These are phyloP conservation scores for Piloderma croceum DNA, from an alignment of 768 basidiomycete genomes.

Conservation along the genomic window DNA sequence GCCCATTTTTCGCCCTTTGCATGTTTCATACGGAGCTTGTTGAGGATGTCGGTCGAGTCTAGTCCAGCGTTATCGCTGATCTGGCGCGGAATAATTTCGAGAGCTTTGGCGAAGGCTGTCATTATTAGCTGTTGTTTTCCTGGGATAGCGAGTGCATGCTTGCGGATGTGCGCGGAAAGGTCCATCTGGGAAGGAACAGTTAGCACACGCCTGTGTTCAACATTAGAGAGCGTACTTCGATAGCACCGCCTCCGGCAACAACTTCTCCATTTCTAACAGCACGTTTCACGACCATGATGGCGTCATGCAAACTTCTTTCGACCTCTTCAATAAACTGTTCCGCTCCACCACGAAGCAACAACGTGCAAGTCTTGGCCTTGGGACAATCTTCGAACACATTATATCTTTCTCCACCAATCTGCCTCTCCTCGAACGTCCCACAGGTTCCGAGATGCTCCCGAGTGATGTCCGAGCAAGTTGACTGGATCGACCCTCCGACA, in stretches of 20 bases:
- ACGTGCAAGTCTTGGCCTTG: constrained; percentile 91
- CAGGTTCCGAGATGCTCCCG: constrained; percentile 93
- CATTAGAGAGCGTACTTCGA: constrained; percentile 57
- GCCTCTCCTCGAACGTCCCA: constrained; percentile 85
- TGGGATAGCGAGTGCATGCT: constrained; percentile 85
- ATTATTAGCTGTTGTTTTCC: constrained; percentile 94
- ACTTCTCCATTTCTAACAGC: constrained; percentile 94
- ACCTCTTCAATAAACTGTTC: constrained; percentile 99
- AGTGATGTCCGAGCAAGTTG: constrained; percentile 89
- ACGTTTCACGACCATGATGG: constrained; percentile 99
- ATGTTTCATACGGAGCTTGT: constrained; percentile 96
- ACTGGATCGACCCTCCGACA: constrained; percentile 90
- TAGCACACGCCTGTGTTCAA: not conserved
- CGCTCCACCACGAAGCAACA: constrained; percentile 91
- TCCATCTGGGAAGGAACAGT: constrained; percentile 67
- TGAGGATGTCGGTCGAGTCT: constrained; percentile 94
- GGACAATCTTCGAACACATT: constrained; percentile 93
- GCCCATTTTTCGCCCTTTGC: constrained; percentile 85
- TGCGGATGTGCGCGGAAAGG: constrained; percentile 88
- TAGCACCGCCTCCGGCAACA: constrained; percentile 96
- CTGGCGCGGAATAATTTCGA: constrained; percentile 96
- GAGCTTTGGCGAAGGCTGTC: constrained; percentile 91
- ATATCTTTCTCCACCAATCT: constrained; percentile 95
- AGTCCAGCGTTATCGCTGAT: constrained; percentile 98
- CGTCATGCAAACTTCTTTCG: constrained; percentile 94